These are phyloP conservation scores for Articulospora tetracladia DNA, from an alignment of 495 filamentous ascomycete species.

Conservation along the genomic window DNA sequence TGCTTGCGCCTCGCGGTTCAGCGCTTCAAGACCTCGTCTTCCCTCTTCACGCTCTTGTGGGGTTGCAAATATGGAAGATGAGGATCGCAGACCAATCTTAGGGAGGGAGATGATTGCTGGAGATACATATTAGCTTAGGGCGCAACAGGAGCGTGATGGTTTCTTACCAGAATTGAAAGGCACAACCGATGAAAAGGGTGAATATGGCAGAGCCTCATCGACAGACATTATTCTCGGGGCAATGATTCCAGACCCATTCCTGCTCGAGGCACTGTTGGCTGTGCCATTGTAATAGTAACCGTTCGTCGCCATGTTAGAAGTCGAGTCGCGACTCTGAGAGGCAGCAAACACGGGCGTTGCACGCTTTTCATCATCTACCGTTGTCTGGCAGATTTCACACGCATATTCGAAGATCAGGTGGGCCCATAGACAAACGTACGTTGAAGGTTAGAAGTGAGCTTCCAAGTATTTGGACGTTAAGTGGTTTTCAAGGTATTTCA, in stretches of 20 bases:
- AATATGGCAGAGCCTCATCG: constrained; percentile 84
- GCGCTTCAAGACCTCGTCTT: constrained; percentile 38
- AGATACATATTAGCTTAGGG: constrained; percentile 6
- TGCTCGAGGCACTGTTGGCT: constrained; percentile 13
- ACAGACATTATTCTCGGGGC: constrained; percentile 44
- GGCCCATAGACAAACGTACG: background rate
- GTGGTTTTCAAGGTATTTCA: background rate
- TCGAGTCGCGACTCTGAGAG: background rate
- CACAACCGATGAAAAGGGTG: constrained; percentile 84
- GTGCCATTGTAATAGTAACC: constrained; percentile 14
- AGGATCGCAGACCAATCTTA: constrained; percentile 46
- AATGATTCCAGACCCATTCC: background rate
- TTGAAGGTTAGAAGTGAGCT: background rate
- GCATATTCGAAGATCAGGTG: constrained; percentile 10
- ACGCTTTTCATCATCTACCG: constrained; percentile 10
- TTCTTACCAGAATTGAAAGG: constrained; percentile 75
- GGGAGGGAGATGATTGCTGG: constrained; percentile 72
- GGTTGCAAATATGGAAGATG: constrained; percentile 36
- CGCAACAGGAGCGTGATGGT: background rate
- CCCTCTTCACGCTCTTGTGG: constrained; percentile 32
- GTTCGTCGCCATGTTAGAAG: constrained; percentile 19
- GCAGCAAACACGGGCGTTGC: background rate
- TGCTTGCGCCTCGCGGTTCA: constrained; percentile 48
- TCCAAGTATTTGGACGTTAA: no score
- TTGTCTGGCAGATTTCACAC: background rate